Percentiles rank a stretch among this genome's conserved stretches.
Evolutionary conservation across 2,329 filamentous ascomycete species (phyloP).

Genomic region (Chrysoporthe cubensis): DNA sequence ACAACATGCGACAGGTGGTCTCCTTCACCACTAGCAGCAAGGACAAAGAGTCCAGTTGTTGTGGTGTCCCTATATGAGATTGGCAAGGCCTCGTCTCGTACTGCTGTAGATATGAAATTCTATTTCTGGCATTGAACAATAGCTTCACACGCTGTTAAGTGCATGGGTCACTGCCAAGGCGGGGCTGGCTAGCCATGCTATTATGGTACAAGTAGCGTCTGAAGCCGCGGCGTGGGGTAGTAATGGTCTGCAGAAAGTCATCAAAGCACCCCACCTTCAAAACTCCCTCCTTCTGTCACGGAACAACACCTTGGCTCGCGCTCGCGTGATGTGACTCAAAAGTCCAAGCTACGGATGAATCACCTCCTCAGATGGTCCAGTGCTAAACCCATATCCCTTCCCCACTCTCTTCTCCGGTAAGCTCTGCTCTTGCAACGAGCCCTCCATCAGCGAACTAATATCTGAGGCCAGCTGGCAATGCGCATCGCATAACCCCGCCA

Average conservation of each 20-base stretch:
- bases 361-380: conserved; percentile 14
- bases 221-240: neutral
- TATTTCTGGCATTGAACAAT: too few relatives aligned
- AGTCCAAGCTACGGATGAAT: conserved; percentile 14
- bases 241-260: neutral
- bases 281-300: conserved; percentile 14
- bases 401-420: neutral
- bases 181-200: neutral
- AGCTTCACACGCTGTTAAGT: too few relatives aligned
- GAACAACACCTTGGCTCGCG: conserved; percentile 1
- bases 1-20: neutral
- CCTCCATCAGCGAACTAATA: neutral
- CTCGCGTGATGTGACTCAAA: conserved; percentile 15
- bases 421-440: neutral
- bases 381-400: neutral
- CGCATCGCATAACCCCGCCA: conserved; percentile 9
- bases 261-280: conserved; percentile 8
- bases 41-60: neutral
- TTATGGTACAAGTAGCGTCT: neutral
- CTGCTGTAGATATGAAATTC: too few relatives aligned
- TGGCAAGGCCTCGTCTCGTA: neutral
- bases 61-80: neutral
- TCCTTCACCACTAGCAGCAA: neutral
- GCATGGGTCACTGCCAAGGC: neutral
- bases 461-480: conserved; percentile 11